A percentile compares a stretch with the other conserved stretches of the same genome.
Conservation (phyloP, 495 filamentous ascomycete genomes). For the Diplogelasinospora grovesii region DNA sequence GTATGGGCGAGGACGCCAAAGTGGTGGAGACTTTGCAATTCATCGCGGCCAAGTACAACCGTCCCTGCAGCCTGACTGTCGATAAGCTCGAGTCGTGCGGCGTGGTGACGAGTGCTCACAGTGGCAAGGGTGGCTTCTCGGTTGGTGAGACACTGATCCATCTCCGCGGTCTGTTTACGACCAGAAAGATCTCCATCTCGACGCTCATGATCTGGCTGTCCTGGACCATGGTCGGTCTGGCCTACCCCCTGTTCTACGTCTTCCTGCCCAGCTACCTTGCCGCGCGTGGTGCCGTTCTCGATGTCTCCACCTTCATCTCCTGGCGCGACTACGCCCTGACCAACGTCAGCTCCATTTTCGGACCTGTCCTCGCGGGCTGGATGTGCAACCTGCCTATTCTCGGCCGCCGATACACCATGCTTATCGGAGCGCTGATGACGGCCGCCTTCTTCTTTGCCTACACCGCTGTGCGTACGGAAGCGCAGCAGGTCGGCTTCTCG, state of each 20-base stretch:
- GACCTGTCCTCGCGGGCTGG: conserved; percentile 57
- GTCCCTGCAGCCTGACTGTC: conserved; percentile 55
- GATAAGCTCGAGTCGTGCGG: conserved; percentile 53
- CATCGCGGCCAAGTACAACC: conserved; percentile 57
- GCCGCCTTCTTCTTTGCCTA: conserved; percentile 66
- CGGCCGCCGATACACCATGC: conserved; percentile 61
- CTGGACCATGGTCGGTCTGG: conserved; percentile 64
- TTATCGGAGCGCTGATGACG: conserved; percentile 53
- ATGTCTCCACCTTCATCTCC: conserved; percentile 42
- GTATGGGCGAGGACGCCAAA: conserved; percentile 55
- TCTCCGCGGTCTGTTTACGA: conserved; percentile 57
- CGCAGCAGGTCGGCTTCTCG: conserved; percentile 58
- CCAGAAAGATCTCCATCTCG: conserved; percentile 51
- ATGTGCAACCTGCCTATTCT: conserved; percentile 53
- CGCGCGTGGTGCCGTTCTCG: conserved; percentile 29
- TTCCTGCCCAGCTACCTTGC: conserved; percentile 50
- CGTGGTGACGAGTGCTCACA: conserved; percentile 30
- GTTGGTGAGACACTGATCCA: conserved; percentile 48
- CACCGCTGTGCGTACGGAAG: conserved; percentile 50
- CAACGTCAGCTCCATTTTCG: conserved; percentile 58
- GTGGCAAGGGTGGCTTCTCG: conserved; percentile 38
- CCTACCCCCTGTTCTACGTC: conserved; percentile 64
- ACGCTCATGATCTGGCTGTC: conserved; percentile 62
- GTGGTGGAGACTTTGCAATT: conserved; percentile 53
- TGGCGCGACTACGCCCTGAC: conserved; percentile 70